These are phyloP conservation scores for Rhododendron henanense DNA, from an alignment of 148 eudicot species.

Conservation along the genomic window DNA sequence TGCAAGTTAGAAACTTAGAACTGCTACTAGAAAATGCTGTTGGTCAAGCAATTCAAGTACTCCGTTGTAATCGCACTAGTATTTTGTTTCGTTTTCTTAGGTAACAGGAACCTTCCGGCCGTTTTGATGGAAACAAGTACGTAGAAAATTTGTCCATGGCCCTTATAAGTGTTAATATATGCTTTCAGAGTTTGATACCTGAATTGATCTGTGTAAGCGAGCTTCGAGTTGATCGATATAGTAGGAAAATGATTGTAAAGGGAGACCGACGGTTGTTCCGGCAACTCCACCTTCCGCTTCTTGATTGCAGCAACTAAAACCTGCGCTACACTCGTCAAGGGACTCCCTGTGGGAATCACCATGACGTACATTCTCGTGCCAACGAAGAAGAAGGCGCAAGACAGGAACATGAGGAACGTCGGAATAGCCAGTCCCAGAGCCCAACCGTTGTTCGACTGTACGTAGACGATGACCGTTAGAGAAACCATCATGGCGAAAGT, in stretches of 20 bases:
- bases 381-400: constrained; percentile 43
- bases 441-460: constrained; percentile 48
- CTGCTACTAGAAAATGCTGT: neutral
- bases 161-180: neutral
- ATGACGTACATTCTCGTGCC: constrained; percentile 47
- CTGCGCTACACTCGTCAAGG: constrained; percentile 36
- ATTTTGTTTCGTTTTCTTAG: neutral
- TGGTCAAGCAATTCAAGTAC: neutral
- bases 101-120: neutral
- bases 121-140: neutral
- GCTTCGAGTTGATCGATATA: constrained; percentile 30
- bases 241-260: constrained; percentile 26
- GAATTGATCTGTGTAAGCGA: constrained; percentile 49
- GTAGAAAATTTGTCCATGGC: neutral
- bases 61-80: neutral
- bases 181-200: constrained; percentile 8
- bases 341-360: constrained; percentile 49
- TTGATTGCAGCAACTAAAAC: constrained; percentile 37
- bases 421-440: constrained; percentile 51
- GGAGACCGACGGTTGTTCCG: constrained; percentile 12
- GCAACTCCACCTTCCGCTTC: constrained; percentile 38
- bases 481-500: constrained; percentile 56
- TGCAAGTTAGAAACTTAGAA: neutral
- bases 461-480: constrained; percentile 50
- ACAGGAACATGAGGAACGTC: constrained; percentile 39